These are phyloP conservation scores for Backusella tuberculispora DNA, from an alignment of 192 early-diverging fungal species.

Conservation along the genomic window DNA sequence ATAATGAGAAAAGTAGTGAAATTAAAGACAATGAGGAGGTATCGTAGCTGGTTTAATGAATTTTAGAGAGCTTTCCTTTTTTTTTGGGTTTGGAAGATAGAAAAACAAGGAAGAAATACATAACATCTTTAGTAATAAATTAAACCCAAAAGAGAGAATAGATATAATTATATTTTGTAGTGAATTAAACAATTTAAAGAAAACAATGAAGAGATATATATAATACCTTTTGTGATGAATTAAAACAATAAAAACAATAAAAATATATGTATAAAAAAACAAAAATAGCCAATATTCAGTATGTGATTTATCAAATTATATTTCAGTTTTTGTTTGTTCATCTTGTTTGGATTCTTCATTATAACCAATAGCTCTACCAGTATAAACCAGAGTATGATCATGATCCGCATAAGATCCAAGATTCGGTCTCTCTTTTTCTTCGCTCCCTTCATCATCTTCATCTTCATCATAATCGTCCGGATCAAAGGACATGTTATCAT, in stretches of 20 bases:
- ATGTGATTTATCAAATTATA: not conserved
- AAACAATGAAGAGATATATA: not conserved
- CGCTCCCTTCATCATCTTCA: not conserved
- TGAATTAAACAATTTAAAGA: constrained; percentile 2
- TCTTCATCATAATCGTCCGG: not conserved
- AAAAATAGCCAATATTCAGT: not conserved
- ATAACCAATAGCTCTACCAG: constrained; percentile 14
- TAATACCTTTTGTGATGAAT: too few species aligned
- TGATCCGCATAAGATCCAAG: not conserved
- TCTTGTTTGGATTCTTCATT: not conserved
- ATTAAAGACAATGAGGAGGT: too few species aligned
- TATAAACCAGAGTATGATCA: not conserved
- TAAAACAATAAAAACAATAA: too few species aligned
- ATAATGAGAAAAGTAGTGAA: too few species aligned
- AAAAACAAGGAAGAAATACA: too few species aligned
- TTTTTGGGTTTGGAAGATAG: too few species aligned
- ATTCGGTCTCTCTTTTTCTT: not conserved
- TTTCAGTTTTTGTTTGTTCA: not conserved
- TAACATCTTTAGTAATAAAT: too few species aligned
- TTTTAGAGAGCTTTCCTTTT: too few species aligned
- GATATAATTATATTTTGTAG: not conserved
- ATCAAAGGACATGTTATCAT: not conserved
- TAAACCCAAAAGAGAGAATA: too few species aligned
- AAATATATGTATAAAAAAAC: too few species aligned
- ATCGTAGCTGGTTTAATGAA: too few species aligned